A percentile compares a stretch with the other conserved stretches of the same genome.
These are phyloP conservation scores for Taphrina pruni DNA, from an alignment of 1,139 yeast species.

Conservation along the genomic window DNA sequence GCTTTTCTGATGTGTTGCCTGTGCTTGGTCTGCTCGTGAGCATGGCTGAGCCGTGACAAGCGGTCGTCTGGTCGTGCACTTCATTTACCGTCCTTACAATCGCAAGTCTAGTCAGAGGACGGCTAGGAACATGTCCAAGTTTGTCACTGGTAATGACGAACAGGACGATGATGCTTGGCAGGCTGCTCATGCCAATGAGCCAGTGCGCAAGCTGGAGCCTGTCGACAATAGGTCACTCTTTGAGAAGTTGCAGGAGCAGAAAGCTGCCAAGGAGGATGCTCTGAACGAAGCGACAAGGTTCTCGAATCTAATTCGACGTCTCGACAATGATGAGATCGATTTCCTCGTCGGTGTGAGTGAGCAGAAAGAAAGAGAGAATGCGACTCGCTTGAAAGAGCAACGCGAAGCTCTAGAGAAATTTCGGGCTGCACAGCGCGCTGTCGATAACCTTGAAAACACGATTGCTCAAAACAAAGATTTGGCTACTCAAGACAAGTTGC, in stretches of 20 bases:
- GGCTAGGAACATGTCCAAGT: slow-evolving; percentile 3
- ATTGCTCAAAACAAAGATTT: slow-evolving; percentile 9
- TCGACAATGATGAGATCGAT: slow-evolving; percentile 48
- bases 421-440: slow-evolving; percentile 33
- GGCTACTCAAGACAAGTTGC: background rate
- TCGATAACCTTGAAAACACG: slow-evolving; percentile 9
- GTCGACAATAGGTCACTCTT: slow-evolving; percentile 46
- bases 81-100: too few species aligned
- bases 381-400: slow-evolving; percentile 42
- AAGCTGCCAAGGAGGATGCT: slow-evolving; percentile 47
- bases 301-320: slow-evolving; percentile 46
- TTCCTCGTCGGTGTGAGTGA: slow-evolving; percentile 46
- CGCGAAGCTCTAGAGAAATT: slow-evolving; percentile 44
- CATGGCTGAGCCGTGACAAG: too few species aligned
- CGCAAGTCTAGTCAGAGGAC: background rate
- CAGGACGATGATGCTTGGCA: slow-evolving; percentile 23
- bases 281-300: slow-evolving; percentile 46
- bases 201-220: slow-evolving; percentile 11
- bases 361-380: slow-evolving; percentile 44
- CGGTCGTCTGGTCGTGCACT: too few species aligned
- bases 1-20: too few species aligned
- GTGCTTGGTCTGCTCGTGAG: too few species aligned
- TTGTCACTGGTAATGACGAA: slow-evolving; percentile 14
- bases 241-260: slow-evolving; percentile 47
- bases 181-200: slow-evolving; percentile 9